Conservation (phyloP, 352 stramenopile genomes). For the Halophytophthora polymorphica region DNA sequence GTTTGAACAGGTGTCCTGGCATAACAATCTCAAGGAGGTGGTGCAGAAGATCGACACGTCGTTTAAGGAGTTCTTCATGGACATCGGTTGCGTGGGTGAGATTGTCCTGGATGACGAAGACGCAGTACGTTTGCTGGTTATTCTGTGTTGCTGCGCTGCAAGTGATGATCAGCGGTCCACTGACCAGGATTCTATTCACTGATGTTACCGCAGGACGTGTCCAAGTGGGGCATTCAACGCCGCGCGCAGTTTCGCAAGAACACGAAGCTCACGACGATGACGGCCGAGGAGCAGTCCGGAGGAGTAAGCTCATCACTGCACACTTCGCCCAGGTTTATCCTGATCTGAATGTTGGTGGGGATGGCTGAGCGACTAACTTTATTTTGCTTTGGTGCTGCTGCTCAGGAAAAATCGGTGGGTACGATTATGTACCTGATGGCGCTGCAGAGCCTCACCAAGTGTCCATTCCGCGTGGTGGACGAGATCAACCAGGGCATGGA, state of each 20-base stretch:
- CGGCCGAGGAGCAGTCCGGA: constrained; percentile 81
- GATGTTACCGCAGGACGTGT: constrained; percentile 53
- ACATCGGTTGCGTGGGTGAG: constrained; percentile 86
- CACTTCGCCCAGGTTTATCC: too few species aligned
- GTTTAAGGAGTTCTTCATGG: constrained; percentile 82
- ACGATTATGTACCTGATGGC: constrained; percentile 93
- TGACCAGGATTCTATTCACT: constrained; percentile 2
- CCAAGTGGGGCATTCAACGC: constrained; percentile 85
- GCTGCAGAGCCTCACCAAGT: constrained; percentile 83
- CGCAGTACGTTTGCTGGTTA: constrained; percentile 24
- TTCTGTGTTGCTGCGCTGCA: background rate
- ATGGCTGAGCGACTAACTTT: too few species aligned
- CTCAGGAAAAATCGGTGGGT: constrained; percentile 87
- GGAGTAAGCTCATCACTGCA: constrained; percentile 49
- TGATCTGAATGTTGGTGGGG: too few species aligned
- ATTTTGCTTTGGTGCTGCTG: constrained; percentile 5
- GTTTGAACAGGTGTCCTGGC: constrained; percentile 52
- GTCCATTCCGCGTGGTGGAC: constrained; percentile 85
- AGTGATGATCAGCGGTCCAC: background rate
- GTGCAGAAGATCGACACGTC: constrained; percentile 76
- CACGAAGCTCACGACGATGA: constrained; percentile 82
- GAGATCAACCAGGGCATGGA: constrained; percentile 92
- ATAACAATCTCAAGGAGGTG: constrained; percentile 63
- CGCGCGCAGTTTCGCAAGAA: constrained; percentile 85
- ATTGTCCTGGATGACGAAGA: constrained; percentile 77